phyloP scores from a whole-genome alignment of 305 asterid genomes.

The Fraxinus velutina region DNA sequence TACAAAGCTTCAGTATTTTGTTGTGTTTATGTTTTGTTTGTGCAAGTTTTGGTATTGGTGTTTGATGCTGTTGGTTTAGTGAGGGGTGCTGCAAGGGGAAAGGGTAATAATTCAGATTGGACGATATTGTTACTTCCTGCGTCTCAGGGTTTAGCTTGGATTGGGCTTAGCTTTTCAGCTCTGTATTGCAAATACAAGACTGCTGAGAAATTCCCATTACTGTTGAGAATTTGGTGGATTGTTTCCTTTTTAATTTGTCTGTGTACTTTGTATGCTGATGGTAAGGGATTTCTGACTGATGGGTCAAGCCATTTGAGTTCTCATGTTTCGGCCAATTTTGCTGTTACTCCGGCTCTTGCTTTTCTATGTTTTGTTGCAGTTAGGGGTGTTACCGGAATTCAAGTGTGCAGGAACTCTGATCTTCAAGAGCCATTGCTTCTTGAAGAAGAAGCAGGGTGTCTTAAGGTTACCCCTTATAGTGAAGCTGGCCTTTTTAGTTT shows the following conservation, averaged over 20 bases:
- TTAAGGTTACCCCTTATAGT: slow-evolving; percentile 75
- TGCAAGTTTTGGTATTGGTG: slow-evolving; percentile 60
- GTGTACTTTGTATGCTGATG: slow-evolving; percentile 58
- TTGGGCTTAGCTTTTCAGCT: slow-evolving; percentile 60
- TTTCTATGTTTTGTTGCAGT: slow-evolving; percentile 66
- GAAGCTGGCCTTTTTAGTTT: slow-evolving; percentile 88
- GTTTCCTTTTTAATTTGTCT: slow-evolving; percentile 58
- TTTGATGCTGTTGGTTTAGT: slow-evolving; percentile 55
- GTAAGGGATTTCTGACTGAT: slow-evolving; percentile 46
- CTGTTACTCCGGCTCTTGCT: slow-evolving; percentile 60
- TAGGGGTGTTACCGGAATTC: slow-evolving; percentile 65
- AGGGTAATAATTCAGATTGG: slow-evolving; percentile 40
- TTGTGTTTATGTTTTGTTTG: slow-evolving; percentile 60
- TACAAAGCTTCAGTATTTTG: slow-evolving; percentile 59
- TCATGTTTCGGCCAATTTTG: slow-evolving; percentile 65
- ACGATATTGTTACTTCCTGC: slow-evolving; percentile 56
- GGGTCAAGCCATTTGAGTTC: slow-evolving; percentile 56
- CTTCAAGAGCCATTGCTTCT: slow-evolving; percentile 70
- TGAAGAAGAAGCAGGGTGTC: slow-evolving; percentile 91
- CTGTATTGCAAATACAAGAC: slow-evolving; percentile 57
- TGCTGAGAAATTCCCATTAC: slow-evolving; percentile 50
- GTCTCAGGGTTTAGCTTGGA: slow-evolving; percentile 65
- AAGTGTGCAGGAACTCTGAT: slow-evolving; percentile 51
- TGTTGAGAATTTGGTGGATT: slow-evolving; percentile 86
- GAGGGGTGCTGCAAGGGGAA: slow-evolving; percentile 38